These are phyloP conservation scores for Podospora anserina DNA, from an alignment of 495 filamentous ascomycete species.

Conservation along the genomic window DNA sequence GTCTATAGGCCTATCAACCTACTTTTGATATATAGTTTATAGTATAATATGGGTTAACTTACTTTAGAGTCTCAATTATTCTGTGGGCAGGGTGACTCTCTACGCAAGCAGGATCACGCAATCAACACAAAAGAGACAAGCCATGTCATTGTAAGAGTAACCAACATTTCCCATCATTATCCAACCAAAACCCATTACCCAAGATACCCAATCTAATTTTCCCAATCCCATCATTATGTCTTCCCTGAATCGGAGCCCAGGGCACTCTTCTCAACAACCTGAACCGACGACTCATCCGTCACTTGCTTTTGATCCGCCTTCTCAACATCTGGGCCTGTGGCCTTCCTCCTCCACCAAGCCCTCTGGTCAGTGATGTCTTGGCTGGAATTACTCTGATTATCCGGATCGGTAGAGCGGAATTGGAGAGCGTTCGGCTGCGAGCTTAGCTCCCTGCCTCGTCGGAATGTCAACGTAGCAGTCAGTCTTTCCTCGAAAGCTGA, in stretches of 20 bases:
- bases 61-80: no score
- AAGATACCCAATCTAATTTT: not conserved
- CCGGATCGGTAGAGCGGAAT: not conserved
- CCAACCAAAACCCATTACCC: not conserved
- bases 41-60: no score
- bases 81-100: no score
- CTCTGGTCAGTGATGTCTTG: not conserved
- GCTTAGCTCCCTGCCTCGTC: not conserved
- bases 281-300: not conserved
- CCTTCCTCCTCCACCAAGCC: not conserved
- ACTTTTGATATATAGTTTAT: no score
- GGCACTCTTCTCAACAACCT: not conserved
- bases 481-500: constrained; percentile 3
- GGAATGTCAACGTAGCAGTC: not conserved
- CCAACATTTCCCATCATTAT: not conserved
- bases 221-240: not conserved
- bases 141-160: not conserved
- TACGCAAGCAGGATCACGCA: no score
- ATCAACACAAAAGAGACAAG: not conserved
- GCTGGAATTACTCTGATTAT: not conserved
- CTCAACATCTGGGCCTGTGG: not conserved
- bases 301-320: not conserved
- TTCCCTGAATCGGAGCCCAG: not conserved
- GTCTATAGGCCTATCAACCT: no score
- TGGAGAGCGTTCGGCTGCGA: not conserved